Evolutionary conservation across 352 stramenopile genomes (phyloP).

Genomic region (Phytophthora sp.): DNA sequence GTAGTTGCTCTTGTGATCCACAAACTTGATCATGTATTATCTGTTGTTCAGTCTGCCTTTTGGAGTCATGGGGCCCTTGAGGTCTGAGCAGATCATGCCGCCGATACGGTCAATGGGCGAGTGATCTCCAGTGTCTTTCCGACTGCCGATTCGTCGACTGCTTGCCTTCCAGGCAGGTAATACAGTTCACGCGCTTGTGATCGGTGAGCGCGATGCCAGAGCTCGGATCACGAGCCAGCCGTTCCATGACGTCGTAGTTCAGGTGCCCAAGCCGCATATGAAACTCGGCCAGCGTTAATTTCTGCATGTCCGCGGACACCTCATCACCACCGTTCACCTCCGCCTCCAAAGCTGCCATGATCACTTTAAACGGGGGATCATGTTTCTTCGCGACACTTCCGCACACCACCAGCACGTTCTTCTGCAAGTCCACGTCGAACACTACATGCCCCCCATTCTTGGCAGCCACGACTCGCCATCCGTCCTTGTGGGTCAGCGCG

Average conservation of each 20-base stretch:
- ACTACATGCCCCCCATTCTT: not conserved
- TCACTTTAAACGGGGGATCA: too few species aligned
- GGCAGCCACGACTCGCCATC: not conserved
- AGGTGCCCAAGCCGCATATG: not conserved
- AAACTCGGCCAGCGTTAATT: too few species aligned
- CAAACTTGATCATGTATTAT: conserved; percentile 31
- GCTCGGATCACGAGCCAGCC: not conserved
- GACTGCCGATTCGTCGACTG: not conserved
- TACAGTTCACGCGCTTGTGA: not conserved
- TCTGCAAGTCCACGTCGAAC: not conserved
- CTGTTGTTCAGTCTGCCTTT: not conserved
- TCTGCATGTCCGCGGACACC: not conserved
- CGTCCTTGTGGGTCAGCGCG: not conserved
- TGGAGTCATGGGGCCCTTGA: not conserved
- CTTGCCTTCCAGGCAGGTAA: not conserved
- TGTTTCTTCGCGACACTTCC: not conserved
- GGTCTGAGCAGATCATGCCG: not conserved
- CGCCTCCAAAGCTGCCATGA: too few species aligned
- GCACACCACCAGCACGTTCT: not conserved
- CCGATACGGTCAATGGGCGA: not conserved
- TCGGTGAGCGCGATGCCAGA: not conserved
- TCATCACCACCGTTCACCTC: too few species aligned
- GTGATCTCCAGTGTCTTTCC: not conserved
- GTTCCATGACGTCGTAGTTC: not conserved
- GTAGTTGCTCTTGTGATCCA: not conserved